Evolutionary conservation across 1,284 basidiomycete species (phyloP), one percentile per base, ranked within the genome.

Genomic region (Peniophora sp.): DNA sequence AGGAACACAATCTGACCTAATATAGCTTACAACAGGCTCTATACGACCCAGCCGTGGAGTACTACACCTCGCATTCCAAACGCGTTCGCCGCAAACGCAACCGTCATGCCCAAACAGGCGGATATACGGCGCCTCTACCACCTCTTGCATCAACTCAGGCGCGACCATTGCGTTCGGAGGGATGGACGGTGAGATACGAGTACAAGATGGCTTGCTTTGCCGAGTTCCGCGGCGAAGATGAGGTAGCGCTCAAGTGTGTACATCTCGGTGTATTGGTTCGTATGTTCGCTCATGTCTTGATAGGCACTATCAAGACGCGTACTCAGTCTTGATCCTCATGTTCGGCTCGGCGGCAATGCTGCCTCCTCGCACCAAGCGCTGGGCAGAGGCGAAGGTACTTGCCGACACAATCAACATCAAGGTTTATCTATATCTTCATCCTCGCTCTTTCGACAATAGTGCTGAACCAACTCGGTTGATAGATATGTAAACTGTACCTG

Each of bases 171-270:
- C 73, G 86, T 16, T 77, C 87, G 0, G 88, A 93, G 65, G 95
- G 96, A 0, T 98, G 96, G 94, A 89, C 85, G 0, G 91, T 96
- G n/a, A 75, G 96, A 19, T 95, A 96, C 62, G 93, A 97, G 65
- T 98, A 92, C 73, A 99, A 98, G 70, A 88, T 96, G 73, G 96
- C 88, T 0, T 89, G 90, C 57, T 97, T 98, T 66, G 92, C 95
- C 0, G 96, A 99, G 67, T 89, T 97, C 59, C 72, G 92, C 50
- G 85, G 90, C 17, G 95, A 98, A 63, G 80, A 89, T 55, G 92
- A 96, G 59, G 84, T 92, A 3, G 91, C 92, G 1, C 72, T 92
- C 55, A 92, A 91, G 85, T 89, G 56, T 51, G 77, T 65, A n/a
- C n/a, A n/a, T 52, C 50, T 39, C 48, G 57, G 64, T 50, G 45